Conservation (phyloP, 2,329 filamentous ascomycete species). For the Aureobasidium sp. region DNA sequence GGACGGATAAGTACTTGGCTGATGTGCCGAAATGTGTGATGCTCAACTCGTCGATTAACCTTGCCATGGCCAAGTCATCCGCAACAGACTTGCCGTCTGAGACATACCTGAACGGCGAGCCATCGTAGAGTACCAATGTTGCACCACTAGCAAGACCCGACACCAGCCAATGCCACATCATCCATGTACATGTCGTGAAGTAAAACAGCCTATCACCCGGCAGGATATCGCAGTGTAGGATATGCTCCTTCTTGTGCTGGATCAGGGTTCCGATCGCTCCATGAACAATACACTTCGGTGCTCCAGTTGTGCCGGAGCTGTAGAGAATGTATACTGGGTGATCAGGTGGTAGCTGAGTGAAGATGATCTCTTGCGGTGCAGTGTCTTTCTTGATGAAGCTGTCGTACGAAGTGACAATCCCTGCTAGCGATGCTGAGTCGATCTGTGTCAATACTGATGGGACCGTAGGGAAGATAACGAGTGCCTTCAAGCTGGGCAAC, state of each 20-base stretch:
- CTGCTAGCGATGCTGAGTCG: conserved; percentile 16
- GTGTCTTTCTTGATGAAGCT: conserved; percentile 33
- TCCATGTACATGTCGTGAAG: conserved; percentile 94
- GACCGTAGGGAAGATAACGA: conserved; percentile 55
- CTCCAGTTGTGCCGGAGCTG: conserved; percentile 78
- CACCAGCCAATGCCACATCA: conserved; percentile 99
- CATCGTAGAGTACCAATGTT: conserved; percentile 82
- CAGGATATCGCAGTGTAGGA: conserved; percentile 73
- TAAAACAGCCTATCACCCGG: conserved; percentile 73
- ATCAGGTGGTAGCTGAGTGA: conserved; percentile 71
- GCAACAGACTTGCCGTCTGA: conserved; percentile 45
- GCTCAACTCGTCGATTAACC: conserved; percentile 68
- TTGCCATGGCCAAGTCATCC: conserved; percentile 73
- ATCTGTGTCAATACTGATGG: background rate
- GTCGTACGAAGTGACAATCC: conserved; percentile 28
- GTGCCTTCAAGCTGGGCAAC: conserved; percentile 57
- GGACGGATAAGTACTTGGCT: conserved; percentile 82
- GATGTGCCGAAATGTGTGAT: conserved; percentile 95
- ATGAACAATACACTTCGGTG: conserved; percentile 91
- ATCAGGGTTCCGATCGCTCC: conserved; percentile 82
- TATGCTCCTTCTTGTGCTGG: conserved; percentile 96
- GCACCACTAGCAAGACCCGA: conserved; percentile 76
- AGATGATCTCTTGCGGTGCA: conserved; percentile 31
- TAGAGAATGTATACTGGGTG: conserved; percentile 93
- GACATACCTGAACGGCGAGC: conserved; percentile 66